These are phyloP conservation scores for Monosporascus sp. DNA, from an alignment of 2,329 filamentous ascomycete species.

Conservation along the genomic window DNA sequence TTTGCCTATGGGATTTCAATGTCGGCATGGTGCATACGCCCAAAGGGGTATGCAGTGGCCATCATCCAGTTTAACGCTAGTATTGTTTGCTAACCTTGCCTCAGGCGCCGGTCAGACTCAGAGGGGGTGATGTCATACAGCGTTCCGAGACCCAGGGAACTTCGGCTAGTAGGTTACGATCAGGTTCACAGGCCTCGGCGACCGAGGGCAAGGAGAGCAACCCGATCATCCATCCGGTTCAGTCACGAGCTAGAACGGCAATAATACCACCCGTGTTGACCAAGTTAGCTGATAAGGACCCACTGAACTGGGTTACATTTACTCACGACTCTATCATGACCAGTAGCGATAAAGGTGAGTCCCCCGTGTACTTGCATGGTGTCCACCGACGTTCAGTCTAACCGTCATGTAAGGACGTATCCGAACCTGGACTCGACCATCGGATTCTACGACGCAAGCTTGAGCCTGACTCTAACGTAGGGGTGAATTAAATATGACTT, in stretches of 20 bases:
- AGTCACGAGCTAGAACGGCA: conserved; percentile 77
- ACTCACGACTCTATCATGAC: conserved; percentile 91
- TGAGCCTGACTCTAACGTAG: not conserved
- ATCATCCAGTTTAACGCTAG: conserved; percentile 13
- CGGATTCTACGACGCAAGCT: conserved; percentile 29
- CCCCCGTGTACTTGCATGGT: not conserved
- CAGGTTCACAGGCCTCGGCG: conserved; percentile 62
- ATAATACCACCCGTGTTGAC: conserved; percentile 88
- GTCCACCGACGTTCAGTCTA: conserved; percentile 2
- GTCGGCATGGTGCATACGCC: conserved; percentile 94
- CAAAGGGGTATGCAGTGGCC: conserved; percentile 60
- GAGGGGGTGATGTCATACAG: conserved; percentile 32
- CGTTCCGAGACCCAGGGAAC: conserved; percentile 59
- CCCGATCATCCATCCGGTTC: conserved; percentile 71
- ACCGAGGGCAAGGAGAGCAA: conserved; percentile 48
- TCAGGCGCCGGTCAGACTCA: not conserved
- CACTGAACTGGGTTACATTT: conserved; percentile 87
- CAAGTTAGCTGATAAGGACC: conserved; percentile 80
- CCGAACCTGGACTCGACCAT: conserved; percentile 38
- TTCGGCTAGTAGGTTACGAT: conserved; percentile 56
- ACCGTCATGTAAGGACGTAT: conserved; percentile 30
- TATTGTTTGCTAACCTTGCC: conserved; percentile 1
- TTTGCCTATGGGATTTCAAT: conserved; percentile 95
- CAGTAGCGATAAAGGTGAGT: conserved; percentile 81
- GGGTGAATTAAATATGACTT: no score